phyloP scores from a whole-genome alignment of 495 filamentous ascomycete species.

The Annulohypoxylon moriforme region DNA sequence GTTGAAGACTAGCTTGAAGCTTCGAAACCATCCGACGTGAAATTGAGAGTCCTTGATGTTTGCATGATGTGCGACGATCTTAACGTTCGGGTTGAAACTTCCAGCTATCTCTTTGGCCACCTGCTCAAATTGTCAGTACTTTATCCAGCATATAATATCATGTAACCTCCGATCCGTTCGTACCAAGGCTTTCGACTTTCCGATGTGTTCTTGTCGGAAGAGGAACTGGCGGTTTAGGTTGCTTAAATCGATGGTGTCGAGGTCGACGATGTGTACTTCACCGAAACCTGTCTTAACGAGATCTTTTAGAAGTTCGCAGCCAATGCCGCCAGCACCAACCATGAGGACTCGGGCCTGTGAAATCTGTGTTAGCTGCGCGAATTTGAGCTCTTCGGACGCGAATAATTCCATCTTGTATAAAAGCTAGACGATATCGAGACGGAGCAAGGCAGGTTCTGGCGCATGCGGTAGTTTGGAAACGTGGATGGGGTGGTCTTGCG shows the following conservation, averaged over 20 bases:
- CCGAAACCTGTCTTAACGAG: conserved; percentile 93
- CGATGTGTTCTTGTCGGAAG: conserved; percentile 97
- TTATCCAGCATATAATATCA: conserved; percentile 15
- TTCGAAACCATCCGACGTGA: conserved; percentile 87
- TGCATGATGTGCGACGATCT: conserved; percentile 89
- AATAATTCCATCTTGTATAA: conserved; percentile 31
- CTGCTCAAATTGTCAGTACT: conserved; percentile 60
- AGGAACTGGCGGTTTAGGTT: conserved; percentile 99
- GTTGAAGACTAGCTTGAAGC: conserved; percentile 92
- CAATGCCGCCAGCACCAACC: conserved; percentile 96
- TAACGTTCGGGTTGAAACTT: conserved; percentile 89
- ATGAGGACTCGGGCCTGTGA: conserved; percentile 86
- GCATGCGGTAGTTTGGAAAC: neutral
- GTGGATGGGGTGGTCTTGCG: conserved; percentile 20
- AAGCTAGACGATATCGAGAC: neutral
- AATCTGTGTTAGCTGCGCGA: conserved; percentile 46
- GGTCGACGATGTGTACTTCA: conserved; percentile 94
- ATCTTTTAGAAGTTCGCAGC: conserved; percentile 98
- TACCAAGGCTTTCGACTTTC: conserved; percentile 95
- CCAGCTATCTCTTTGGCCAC: conserved; percentile 93
- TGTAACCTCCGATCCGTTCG: conserved; percentile 45
- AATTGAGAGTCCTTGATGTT: conserved; percentile 97
- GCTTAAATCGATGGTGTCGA: conserved; percentile 97
- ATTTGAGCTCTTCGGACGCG: neutral
- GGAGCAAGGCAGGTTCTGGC: neutral